phyloP scores from a whole-genome alignment of 2,329 filamentous ascomycete species.

The Exserohilum turcica region DNA sequence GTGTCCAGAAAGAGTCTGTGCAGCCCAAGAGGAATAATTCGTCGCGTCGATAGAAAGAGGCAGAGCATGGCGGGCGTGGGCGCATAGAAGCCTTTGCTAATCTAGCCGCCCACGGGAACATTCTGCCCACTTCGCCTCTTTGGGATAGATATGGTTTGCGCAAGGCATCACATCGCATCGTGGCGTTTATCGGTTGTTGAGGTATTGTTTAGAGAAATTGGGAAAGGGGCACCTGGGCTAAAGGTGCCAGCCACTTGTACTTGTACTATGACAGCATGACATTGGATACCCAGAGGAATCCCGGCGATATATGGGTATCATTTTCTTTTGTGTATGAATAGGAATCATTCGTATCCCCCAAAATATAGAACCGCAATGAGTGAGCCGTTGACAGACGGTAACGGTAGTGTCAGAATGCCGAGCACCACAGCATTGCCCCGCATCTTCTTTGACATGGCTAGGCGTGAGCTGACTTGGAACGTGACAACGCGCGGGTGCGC shows the following conservation, averaged over 20 bases:
- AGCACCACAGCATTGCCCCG: background rate
- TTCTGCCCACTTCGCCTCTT: background rate
- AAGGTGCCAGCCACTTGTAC: conserved; percentile 16
- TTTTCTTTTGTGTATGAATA: conserved; percentile 10
- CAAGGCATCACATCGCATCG: conserved; percentile 12
- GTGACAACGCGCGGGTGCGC: conserved; percentile 33
- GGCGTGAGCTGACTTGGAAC: conserved; percentile 12
- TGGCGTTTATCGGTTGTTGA: conserved; percentile 19
- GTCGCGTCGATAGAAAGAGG: conserved; percentile 20
- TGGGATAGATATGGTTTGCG: background rate
- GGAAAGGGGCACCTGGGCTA: conserved; percentile 3
- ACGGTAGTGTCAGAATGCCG: background rate
- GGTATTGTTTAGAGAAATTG: conserved; percentile 4
- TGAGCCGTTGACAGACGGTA: background rate
- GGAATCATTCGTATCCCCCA: background rate
- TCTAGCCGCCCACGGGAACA: background rate
- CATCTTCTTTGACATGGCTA: background rate
- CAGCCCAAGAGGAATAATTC: conserved; percentile 30
- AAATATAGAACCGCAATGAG: background rate
- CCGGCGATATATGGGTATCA: conserved; percentile 6
- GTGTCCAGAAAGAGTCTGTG: conserved; percentile 38
- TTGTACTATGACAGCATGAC: conserved; percentile 21
- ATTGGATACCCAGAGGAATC: conserved; percentile 17
- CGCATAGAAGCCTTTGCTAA: conserved; percentile 1
- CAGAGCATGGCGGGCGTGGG: background rate